Evolutionary conservation across 1,284 basidiomycete genomes (phyloP).

Genomic region (Cutaneotrichosporon sp.): DNA sequence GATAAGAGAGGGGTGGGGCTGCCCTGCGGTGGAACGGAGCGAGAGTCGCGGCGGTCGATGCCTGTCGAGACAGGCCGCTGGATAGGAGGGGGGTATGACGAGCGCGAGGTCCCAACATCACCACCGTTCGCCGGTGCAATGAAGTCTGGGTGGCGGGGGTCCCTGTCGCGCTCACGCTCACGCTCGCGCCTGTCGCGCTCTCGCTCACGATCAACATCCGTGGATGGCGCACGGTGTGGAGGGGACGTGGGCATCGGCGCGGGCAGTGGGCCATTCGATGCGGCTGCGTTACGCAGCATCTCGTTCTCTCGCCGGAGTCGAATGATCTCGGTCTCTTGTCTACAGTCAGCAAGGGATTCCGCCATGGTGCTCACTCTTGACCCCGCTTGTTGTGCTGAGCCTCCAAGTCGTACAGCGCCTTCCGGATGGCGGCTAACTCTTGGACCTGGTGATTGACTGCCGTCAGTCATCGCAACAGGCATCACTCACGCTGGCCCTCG

Average conservation of each 20-base stretch:
- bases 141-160: constrained; percentile 19
- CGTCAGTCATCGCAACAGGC: background rate
- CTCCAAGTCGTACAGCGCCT: constrained; percentile 76
- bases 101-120: constrained; percentile 24
- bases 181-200: constrained; percentile 11
- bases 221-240: constrained; percentile 17
- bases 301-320: constrained; percentile 68
- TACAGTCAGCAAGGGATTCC: background rate
- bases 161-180: constrained; percentile 20
- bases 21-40: constrained; percentile 21
- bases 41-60: constrained; percentile 43
- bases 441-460: constrained; percentile 69
- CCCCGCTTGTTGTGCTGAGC: constrained; percentile 69
- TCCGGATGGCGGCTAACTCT: constrained; percentile 70
- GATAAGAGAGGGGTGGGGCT: constrained; percentile 49
- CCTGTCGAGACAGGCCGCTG: constrained; percentile 43
- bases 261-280: background rate
- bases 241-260: constrained; percentile 10
- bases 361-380: constrained; percentile 56
- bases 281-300: constrained; percentile 1
- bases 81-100: constrained; percentile 24
- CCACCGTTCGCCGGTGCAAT: constrained; percentile 40
- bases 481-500: constrained; percentile 75
- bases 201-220: constrained; percentile 14
- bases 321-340: constrained; percentile 61